phyloP scores from a whole-genome alignment of 176 grass and related monocot species.

The Leersia perrieri region DNA sequence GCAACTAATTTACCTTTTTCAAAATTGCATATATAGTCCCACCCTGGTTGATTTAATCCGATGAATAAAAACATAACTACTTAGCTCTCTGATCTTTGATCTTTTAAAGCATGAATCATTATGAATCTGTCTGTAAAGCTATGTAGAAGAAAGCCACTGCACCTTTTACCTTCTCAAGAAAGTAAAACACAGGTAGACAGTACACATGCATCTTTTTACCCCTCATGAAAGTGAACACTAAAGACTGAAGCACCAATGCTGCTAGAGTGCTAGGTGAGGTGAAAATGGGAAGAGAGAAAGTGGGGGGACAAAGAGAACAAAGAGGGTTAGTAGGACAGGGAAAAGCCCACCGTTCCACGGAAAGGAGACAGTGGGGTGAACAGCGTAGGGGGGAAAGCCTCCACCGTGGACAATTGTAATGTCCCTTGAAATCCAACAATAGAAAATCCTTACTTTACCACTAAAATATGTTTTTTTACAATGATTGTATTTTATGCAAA shows the following conservation, averaged over 20 bases:
- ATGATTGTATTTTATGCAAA: too few species aligned
- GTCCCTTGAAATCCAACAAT: too few species aligned
- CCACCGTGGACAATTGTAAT: too few species aligned
- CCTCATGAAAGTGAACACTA: slow-evolving; percentile 7
- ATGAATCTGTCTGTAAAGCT: slow-evolving; percentile 23
- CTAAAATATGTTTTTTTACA: too few species aligned
- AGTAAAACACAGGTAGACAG: slow-evolving; percentile 16
- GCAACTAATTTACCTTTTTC: background rate
- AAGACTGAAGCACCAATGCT: background rate
- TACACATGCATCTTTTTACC: slow-evolving; percentile 10
- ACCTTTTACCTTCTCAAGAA: slow-evolving; percentile 32
- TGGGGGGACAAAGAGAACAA: slow-evolving; percentile 42
- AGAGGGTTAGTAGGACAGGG: slow-evolving; percentile 6
- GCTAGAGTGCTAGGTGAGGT: background rate
- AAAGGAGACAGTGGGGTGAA: background rate
- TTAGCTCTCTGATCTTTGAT: background rate
- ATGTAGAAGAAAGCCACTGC: slow-evolving; percentile 4
- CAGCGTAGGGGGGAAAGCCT: slow-evolving; percentile 5
- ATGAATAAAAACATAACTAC: too few species aligned
- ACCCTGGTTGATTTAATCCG: background rate
- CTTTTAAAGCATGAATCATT: slow-evolving; percentile 4
- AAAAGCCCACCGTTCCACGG: slow-evolving; percentile 24
- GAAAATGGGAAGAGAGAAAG: background rate
- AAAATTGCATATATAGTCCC: too few species aligned
- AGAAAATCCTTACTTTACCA: too few species aligned